A percentile compares a stretch with the other conserved stretches of the same genome.
Conservation (phyloP, 2,329 filamentous ascomycete species). For the Fusarium fracticaudum region DNA sequence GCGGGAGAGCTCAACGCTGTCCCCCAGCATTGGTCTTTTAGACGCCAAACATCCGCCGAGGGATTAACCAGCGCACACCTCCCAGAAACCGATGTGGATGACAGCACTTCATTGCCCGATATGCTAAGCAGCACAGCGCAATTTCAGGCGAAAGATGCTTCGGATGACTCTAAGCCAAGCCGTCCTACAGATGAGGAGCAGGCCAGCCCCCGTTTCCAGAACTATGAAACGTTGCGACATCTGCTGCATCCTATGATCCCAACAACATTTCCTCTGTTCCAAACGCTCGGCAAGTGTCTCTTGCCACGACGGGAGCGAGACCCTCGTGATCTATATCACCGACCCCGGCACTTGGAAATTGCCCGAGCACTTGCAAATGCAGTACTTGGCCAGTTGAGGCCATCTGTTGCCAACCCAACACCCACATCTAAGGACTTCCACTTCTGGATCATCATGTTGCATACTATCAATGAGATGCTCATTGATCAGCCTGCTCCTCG, state of each 20-base stretch:
- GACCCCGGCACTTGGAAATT: slow-evolving; percentile 64
- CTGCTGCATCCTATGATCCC: slow-evolving; percentile 82
- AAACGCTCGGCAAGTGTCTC: slow-evolving; percentile 83
- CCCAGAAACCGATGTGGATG: slow-evolving; percentile 42
- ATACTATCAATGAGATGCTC: slow-evolving; percentile 80
- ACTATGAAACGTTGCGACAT: slow-evolving; percentile 79
- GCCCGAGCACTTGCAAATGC: slow-evolving; percentile 76
- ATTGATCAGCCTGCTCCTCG: slow-evolving; percentile 68
- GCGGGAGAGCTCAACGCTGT: slow-evolving; percentile 78
- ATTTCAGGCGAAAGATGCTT: slow-evolving; percentile 39
- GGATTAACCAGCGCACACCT: slow-evolving; percentile 26
- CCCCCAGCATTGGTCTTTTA: slow-evolving; percentile 71
- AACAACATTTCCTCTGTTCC: slow-evolving; percentile 85
- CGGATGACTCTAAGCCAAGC: slow-evolving; percentile 35
- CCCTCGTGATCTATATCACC: slow-evolving; percentile 66
- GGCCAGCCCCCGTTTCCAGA: slow-evolving; percentile 65
- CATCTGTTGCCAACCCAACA: slow-evolving; percentile 54
- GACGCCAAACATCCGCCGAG: slow-evolving; percentile 45
- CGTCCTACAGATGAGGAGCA: slow-evolving; percentile 56
- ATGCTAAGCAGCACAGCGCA: slow-evolving; percentile 43
- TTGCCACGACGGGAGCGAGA: slow-evolving; percentile 72
- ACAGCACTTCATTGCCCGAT: slow-evolving; percentile 45
- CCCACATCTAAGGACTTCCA: slow-evolving; percentile 73
- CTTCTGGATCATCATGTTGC: slow-evolving; percentile 84
- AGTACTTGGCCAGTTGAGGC: slow-evolving; percentile 72